Evolutionary conservation across 2,329 filamentous ascomycete genomes (phyloP), one percentile per base, ranked within the genome.

Genomic region (Pyrenochaeta sp.): DNA sequence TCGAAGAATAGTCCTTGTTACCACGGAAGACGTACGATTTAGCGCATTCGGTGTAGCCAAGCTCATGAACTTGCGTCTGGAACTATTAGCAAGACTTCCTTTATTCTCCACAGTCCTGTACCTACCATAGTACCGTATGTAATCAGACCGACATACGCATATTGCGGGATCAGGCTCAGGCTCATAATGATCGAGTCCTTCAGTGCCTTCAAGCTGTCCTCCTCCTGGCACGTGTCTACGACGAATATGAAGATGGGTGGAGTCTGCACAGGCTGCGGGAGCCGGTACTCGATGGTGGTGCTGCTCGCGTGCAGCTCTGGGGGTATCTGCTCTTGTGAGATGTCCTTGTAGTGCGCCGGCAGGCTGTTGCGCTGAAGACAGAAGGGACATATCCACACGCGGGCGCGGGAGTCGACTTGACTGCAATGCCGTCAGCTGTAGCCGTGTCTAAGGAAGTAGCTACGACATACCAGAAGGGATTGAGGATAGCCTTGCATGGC

Each of bases 11-110:
- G 73, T 99, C 95, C 83, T 98, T 99, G 84, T 89, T 97, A 39
- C 95, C 95, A 55, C 94, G 88, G 85, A 99, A 99, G 42, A 99
- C 95, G 73, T 97, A 99, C 5, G 94, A 97, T 81, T 98, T 99
- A 65, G 95, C 92, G 79, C 95, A 99, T 80, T 98, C 95, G 54
- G 91, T 93, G 76, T 99, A 99, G 54, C 95, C 95, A 67, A 99
- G 92, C 80, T 99, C 95, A 77, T 99, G 95, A 19, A 99, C 92
- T 86, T 97, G 93, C 32, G 92, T 88, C 91, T 93, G 67, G 45
- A 25, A 13, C 8, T 45, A 58, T 75, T 56, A 75, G 71, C 45
- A 25, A 8, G 34, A 24, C 40, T 5, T 19, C 36, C 25, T 12
- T 2, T 13, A 19, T 44, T 13, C 40, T 40, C 12, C 1, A 42